phyloP scores from a whole-genome alignment of 2,329 filamentous ascomycete genomes.

The Colletotrichum shisoi region DNA sequence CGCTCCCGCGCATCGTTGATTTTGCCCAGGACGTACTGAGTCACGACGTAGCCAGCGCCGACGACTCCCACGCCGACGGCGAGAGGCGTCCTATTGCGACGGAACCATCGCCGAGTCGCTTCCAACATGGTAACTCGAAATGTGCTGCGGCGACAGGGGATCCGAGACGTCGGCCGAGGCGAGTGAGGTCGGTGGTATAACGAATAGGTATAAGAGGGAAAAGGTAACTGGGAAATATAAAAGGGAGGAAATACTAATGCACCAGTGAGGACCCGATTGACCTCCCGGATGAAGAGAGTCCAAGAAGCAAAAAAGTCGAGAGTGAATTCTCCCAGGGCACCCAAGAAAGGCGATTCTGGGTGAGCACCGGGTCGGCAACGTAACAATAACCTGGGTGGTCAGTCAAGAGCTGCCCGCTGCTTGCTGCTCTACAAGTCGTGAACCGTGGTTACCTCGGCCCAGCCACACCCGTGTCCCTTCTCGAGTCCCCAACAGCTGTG shows the following conservation, averaged over 20 bases:
- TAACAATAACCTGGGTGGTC: slow-evolving; percentile 21
- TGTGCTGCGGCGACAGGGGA: slow-evolving; percentile 31
- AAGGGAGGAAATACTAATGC: neutral
- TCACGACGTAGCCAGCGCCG: slow-evolving; percentile 88
- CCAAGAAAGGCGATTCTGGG: slow-evolving; percentile 28
- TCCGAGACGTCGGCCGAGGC: neutral
- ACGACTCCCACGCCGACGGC: slow-evolving; percentile 87
- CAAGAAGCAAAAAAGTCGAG: slow-evolving; percentile 6
- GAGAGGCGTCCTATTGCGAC: slow-evolving; percentile 88
- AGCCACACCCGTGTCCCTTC: slow-evolving; percentile 29
- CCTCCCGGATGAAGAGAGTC: neutral
- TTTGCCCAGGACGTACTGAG: slow-evolving; percentile 91
- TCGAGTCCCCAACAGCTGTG: slow-evolving; percentile 10
- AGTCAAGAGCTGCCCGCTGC: slow-evolving; percentile 9
- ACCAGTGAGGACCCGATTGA: neutral
- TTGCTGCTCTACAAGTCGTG: slow-evolving; percentile 17
- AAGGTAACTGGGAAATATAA: neutral
- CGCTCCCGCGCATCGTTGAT: slow-evolving; percentile 92
- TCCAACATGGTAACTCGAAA: slow-evolving; percentile 61
- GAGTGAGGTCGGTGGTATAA: neutral
- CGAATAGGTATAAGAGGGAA: neutral
- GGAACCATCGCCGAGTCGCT: slow-evolving; percentile 87
- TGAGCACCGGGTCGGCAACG: slow-evolving; percentile 30
- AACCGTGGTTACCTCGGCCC: slow-evolving; percentile 40
- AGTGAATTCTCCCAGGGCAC: neutral